These are phyloP conservation scores for Melampsora americana DNA, from an alignment of 1,284 basidiomycete genomes.

Conservation along the genomic window DNA sequence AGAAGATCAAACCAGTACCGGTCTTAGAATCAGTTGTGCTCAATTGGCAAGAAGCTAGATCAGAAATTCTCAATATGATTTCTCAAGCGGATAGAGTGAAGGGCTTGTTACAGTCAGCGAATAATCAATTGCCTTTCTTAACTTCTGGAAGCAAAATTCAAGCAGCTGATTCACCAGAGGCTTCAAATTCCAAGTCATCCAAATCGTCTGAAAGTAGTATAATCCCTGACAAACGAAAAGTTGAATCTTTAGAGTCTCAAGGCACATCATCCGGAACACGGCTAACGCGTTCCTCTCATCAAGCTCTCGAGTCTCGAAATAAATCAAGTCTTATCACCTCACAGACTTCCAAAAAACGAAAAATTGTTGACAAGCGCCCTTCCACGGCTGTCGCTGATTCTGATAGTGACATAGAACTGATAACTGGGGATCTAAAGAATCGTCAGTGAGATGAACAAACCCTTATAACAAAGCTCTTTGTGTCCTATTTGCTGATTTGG, in stretches of 20 bases:
- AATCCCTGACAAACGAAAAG: too few species aligned
- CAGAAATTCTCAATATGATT: slow-evolving; percentile 39
- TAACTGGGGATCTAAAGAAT: slow-evolving; percentile 22
- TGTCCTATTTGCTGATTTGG: not conserved
- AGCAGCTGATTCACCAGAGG: not conserved
- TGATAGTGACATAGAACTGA: slow-evolving; percentile 26
- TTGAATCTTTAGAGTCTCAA: not conserved
- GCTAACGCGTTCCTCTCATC: not conserved
- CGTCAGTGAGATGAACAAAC: slow-evolving; percentile 15
- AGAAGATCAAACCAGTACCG: slow-evolving; percentile 44
- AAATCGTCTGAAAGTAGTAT: too few species aligned
- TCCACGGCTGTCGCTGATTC: slow-evolving; percentile 1
- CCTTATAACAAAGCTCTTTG: not conserved
- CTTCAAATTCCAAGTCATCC: not conserved
- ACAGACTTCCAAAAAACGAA: slow-evolving; percentile 11
- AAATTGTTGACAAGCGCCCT: not conserved
- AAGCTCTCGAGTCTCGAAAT: not conserved
- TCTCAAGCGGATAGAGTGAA: slow-evolving; percentile 4
- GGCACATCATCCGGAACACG: not conserved
- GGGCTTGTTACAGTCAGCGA: slow-evolving; percentile 12
- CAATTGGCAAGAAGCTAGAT: slow-evolving; percentile 36
- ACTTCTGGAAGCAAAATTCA: not conserved
- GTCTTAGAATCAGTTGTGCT: slow-evolving; percentile 19
- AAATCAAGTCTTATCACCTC: not conserved
- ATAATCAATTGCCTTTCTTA: not conserved